Conservation (phyloP, 2,329 filamentous ascomycete species). For the Chalaropsis thielavioides region DNA sequence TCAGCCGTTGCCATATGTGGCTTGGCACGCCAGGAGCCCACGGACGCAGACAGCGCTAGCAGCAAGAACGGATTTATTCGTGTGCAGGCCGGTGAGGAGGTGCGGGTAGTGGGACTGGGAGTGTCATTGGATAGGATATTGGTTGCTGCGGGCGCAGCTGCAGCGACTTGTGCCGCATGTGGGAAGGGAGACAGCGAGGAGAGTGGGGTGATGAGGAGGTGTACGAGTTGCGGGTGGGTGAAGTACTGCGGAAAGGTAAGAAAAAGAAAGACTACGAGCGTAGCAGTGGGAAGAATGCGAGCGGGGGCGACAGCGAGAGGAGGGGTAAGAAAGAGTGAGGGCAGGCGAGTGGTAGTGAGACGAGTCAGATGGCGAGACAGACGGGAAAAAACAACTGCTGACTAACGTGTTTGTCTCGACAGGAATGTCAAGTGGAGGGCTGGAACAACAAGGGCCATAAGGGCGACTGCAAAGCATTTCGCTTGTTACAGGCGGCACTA, state of each 20-base stretch:
- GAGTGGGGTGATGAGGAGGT: constrained; percentile 25
- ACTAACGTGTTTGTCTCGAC: background rate
- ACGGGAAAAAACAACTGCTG: constrained; percentile 5
- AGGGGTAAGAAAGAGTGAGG: background rate
- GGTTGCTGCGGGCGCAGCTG: constrained; percentile 22
- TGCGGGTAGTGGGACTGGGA: constrained; percentile 26
- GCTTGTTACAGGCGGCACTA: constrained; percentile 8
- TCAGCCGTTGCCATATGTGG: constrained; percentile 27
- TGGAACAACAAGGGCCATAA: constrained; percentile 20
- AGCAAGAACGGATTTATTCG: constrained; percentile 27
- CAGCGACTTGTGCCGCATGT: constrained; percentile 22
- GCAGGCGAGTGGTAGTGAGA: background rate
- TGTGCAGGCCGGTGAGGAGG: constrained; percentile 24
- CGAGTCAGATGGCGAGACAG: background rate
- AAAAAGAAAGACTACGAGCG: background rate
- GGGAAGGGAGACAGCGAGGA: constrained; percentile 22
- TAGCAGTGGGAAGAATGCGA: background rate
- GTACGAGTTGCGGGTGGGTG: constrained; percentile 31
- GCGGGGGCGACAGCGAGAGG: background rate
- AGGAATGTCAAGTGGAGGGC: constrained; percentile 19
- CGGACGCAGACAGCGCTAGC: constrained; percentile 22
- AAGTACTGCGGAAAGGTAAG: constrained; percentile 35
- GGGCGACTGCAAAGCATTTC: constrained; percentile 19
- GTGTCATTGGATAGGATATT: constrained; percentile 21
- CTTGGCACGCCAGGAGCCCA: constrained; percentile 21